Conservation (phyloP, 1,139 yeast genomes). For the Geotrichum restrictum region DNA sequence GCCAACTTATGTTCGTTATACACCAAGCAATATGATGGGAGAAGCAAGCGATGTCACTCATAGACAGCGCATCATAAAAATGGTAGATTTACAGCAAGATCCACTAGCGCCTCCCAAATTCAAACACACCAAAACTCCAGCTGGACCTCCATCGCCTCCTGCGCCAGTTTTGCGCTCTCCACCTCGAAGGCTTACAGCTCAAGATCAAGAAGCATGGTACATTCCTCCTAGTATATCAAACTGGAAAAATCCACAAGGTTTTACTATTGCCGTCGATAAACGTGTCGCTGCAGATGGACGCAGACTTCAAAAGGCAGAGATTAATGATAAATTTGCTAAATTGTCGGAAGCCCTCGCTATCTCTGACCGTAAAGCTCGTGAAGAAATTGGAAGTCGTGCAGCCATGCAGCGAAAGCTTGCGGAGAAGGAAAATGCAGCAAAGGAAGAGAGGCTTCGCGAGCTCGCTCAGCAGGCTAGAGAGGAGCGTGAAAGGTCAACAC, state of each 20-base stretch:
- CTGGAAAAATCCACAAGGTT: slow-evolving; percentile 95
- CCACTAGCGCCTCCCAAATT: slow-evolving; percentile 84
- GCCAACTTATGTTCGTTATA: slow-evolving; percentile 48
- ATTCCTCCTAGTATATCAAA: slow-evolving; percentile 91
- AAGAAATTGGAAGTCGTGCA: slow-evolving; percentile 60
- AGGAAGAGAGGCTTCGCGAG: slow-evolving; percentile 55
- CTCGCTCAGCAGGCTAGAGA: slow-evolving; percentile 59
- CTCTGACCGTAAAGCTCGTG: slow-evolving; percentile 73
- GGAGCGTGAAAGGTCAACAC: slow-evolving; percentile 28
- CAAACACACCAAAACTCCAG: slow-evolving; percentile 70
- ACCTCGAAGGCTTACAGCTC: slow-evolving; percentile 57
- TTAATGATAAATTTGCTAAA: slow-evolving; percentile 60
- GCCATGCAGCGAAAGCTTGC: slow-evolving; percentile 54
- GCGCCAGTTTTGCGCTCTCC: slow-evolving; percentile 51
- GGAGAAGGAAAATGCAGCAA: slow-evolving; percentile 52
- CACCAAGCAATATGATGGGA: slow-evolving; percentile 44
- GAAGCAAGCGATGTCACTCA: slow-evolving; percentile 28
- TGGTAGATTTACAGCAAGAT: slow-evolving; percentile 63
- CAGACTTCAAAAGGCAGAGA: slow-evolving; percentile 37
- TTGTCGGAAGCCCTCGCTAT: slow-evolving; percentile 67
- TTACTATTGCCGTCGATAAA: slow-evolving; percentile 75
- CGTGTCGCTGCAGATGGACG: slow-evolving; percentile 61
- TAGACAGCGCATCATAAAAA: slow-evolving; percentile 47
- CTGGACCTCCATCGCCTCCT: slow-evolving; percentile 66
- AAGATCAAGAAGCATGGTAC: slow-evolving; percentile 77